Evolutionary conservation across 1,139 yeast genomes (phyloP), one percentile per base, ranked within the genome.

Genomic region (Blastobotrys indianensis): DNA sequence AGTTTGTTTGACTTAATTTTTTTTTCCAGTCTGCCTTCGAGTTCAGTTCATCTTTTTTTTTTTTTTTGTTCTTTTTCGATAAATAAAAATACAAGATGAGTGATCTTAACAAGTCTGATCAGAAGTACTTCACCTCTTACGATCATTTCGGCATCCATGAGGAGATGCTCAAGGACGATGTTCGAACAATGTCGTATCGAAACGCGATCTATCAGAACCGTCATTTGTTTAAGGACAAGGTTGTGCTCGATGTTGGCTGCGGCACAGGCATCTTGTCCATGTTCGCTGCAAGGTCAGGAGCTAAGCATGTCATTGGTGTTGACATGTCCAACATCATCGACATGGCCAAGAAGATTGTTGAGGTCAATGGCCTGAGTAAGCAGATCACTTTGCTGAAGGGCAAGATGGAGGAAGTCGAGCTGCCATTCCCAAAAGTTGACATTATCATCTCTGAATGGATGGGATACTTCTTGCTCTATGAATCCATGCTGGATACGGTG

Each of bases 221-320:
- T 63, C 84, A 83, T 59, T 70, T 87, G 52, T 92, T 94, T 73
- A 86, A 88, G 66, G 97, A 79, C 68, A 94, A 92, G 73, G 72
- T 88, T 51, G 99, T 94, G n/a, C 74, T 94, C 52, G 99, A 94
- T 69, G 98, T 94, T 52, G 98, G 98, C 40, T 92, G 97, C 68
- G 98, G 98, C 58, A 92, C 97, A 10, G 98, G 98, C 56, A 87
- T 92, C 58, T 73, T 92, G 56, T 88, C 97, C 20, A 86, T 92
- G 96, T 92, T 92, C 74, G 97, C 97, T n/a, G 95, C 90, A 43
- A 83, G 84, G 62, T 94, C 97, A 16, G 98, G 97, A 54, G 97
- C 97, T 54, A 87, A 87, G 66, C 97, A 88, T 63, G 97, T 92
- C 47, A 84, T 88, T 66, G 94, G 95, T 39, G 96, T 90, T 44